These are phyloP conservation scores for Epichloe amarillans DNA, from an alignment of 2,329 filamentous ascomycete genomes.

Conservation along the genomic window DNA sequence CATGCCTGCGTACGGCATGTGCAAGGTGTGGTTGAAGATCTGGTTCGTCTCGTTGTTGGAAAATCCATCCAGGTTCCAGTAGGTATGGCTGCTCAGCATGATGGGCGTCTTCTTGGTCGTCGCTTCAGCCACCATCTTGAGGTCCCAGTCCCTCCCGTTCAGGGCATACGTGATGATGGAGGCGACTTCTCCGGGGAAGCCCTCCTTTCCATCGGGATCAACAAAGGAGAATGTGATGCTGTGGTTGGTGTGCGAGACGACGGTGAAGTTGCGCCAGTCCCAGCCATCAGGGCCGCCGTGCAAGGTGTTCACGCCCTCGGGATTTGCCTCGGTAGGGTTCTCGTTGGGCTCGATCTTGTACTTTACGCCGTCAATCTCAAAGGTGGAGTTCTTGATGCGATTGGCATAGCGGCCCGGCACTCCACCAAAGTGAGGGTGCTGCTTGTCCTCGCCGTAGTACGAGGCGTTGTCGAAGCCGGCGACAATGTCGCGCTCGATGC, in stretches of 20 bases:
- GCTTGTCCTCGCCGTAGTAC: conserved; percentile 50
- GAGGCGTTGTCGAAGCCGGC: conserved; percentile 64
- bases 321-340: conserved; percentile 36
- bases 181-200: conserved; percentile 67
- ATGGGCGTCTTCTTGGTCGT: conserved; percentile 68
- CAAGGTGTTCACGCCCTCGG: conserved; percentile 47
- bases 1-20: conserved; percentile 59
- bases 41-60: conserved; percentile 55
- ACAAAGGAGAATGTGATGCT: conserved; percentile 65
- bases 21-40: conserved; percentile 57
- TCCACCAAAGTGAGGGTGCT: conserved; percentile 58
- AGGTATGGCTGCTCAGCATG: conserved; percentile 62
- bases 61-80: conserved; percentile 77
- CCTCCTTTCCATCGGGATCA: conserved; percentile 59
- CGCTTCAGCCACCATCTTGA: conserved; percentile 58
- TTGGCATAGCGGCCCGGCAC: conserved; percentile 71
- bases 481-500: conserved; percentile 56
- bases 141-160: conserved; percentile 51
- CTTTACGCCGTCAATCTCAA: conserved; percentile 48
- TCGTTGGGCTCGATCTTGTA: conserved; percentile 53
- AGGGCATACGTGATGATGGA: conserved; percentile 64
- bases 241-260: conserved; percentile 50
- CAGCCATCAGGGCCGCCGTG: conserved; percentile 60
- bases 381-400: conserved; percentile 65
- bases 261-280: conserved; percentile 68